These are phyloP conservation scores for Aotearoamyces nothofagi DNA, from an alignment of 2,329 filamentous ascomycete genomes.

Conservation along the genomic window DNA sequence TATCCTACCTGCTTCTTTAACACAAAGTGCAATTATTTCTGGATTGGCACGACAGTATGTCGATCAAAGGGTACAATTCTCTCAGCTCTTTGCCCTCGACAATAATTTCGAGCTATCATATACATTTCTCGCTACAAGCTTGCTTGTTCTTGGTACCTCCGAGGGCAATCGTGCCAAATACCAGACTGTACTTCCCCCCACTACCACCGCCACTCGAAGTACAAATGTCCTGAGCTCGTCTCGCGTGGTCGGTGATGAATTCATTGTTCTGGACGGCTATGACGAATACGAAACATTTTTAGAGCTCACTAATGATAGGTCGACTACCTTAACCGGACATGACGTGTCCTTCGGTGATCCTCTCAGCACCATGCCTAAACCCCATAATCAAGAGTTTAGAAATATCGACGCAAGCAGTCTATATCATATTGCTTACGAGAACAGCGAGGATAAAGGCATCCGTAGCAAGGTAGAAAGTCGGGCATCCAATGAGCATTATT, in stretches of 20 bases:
- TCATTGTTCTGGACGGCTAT: conserved; percentile 14
- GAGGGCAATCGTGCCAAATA: not conserved
- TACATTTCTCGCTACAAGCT: conserved; percentile 19
- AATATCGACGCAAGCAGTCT: not conserved
- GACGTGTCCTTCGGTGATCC: too few species aligned
- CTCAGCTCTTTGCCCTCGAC: conserved; percentile 28
- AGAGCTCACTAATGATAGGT: not conserved
- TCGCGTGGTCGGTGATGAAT: conserved; percentile 9
- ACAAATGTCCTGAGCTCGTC: not conserved
- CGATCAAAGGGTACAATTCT: conserved; percentile 25
- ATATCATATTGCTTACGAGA: not conserved
- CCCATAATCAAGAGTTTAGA: not conserved
- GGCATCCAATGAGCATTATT: not conserved
- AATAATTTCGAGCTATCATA: conserved; percentile 28
- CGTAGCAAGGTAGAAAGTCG: not conserved
- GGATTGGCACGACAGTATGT: conserved; percentile 15
- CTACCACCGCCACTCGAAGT: not conserved
- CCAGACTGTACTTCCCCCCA: not conserved
- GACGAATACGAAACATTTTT: conserved; percentile 3
- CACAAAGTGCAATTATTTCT: not conserved
- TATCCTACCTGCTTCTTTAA: conserved; percentile 7
- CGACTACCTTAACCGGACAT: too few species aligned
- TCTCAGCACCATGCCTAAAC: too few species aligned
- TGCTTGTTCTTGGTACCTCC: conserved; percentile 6
- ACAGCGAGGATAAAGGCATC: not conserved